Evolutionary conservation across 495 filamentous ascomycete genomes (phyloP), one percentile per base, ranked within the genome.

Genomic region (Hypomontagnella submonticulosa): DNA sequence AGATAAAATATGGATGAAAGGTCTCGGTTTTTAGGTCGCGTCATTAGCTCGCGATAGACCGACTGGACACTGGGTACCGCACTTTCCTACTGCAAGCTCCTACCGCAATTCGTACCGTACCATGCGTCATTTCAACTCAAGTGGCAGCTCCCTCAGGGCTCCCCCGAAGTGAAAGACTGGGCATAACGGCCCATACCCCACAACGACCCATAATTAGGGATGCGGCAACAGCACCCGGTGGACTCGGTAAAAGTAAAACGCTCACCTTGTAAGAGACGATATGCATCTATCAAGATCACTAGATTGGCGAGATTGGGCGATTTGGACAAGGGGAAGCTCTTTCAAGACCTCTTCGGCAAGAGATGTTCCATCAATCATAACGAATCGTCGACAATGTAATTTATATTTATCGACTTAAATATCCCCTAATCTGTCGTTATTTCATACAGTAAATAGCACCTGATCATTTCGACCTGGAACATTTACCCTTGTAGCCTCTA

Each of bases 61-160:
- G 57, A 20, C 41, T 32, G 46, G 41, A 40, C 46, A 53, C 37
- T 52, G 51, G 44, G 51, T 37, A 27, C 23, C 23, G 23, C 23
- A 27, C 23, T 27, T 27, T 27, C 23, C 23, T 27, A 27, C 23
- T 6, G 23, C 6, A 27, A 27, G 6, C 23, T 27, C 23, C 23
- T 27, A 27, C 23, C 23, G 23, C 23, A 27, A 27, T 27, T 27
- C 23, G 23, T 27, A 27, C 23, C 23, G 23, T 27, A 27, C n/a
- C n/a, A n/a, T n/a, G n/a, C n/a, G n/a, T n/a, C n/a, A n/a, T n/a
- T n/a, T n/a, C n/a, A n/a, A n/a, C n/a, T n/a, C n/a, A n/a, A n/a
- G n/a, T n/a, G n/a, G 66, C 59, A 60, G 60, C 58, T 67, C 57
- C 27, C 53, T 62, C n/a, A n/a, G n/a, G n/a, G n/a, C n/a, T n/a